Conservation (phyloP, 1,284 basidiomycete species). For the Cutaneotrichosporon mucoides region DNA sequence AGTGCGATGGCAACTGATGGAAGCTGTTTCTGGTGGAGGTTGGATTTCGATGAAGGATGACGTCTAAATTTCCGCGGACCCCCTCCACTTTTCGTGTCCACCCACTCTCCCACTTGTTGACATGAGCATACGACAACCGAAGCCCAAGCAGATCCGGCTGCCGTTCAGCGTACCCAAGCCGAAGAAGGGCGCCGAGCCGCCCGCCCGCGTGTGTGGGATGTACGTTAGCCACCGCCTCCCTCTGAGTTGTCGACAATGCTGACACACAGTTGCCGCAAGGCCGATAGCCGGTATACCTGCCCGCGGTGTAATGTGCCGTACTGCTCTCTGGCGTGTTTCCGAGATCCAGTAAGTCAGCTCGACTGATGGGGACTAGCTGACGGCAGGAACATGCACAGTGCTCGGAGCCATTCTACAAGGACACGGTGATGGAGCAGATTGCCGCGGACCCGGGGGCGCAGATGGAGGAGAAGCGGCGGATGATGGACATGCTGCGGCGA, state of each 20-base stretch:
- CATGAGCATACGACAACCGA: constrained; percentile 46
- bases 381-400: constrained; percentile 44
- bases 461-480: constrained; percentile 39
- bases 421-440: constrained; percentile 38
- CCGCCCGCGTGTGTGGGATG: constrained; percentile 38
- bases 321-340: constrained; percentile 47
- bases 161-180: constrained; percentile 43
- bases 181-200: constrained; percentile 21
- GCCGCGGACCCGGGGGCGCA: constrained; percentile 32
- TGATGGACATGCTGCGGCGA: constrained; percentile 46
- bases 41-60: neutral
- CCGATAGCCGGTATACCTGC: constrained; percentile 45
- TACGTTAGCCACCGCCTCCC: constrained; percentile 14
- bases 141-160: constrained; percentile 39
- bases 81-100: neutral
- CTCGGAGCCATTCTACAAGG: constrained; percentile 48
- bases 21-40: neutral
- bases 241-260: neutral
- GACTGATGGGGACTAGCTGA: constrained; percentile 2
- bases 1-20: neutral
- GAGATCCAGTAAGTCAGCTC: constrained; percentile 29
- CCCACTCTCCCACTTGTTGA: neutral
- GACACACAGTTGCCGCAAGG: constrained; percentile 37
- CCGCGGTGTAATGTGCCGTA: constrained; percentile 48
- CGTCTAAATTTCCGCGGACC: neutral